phyloP scores from a whole-genome alignment of 1,284 basidiomycete genomes.

The Ustilago loliicola region DNA sequence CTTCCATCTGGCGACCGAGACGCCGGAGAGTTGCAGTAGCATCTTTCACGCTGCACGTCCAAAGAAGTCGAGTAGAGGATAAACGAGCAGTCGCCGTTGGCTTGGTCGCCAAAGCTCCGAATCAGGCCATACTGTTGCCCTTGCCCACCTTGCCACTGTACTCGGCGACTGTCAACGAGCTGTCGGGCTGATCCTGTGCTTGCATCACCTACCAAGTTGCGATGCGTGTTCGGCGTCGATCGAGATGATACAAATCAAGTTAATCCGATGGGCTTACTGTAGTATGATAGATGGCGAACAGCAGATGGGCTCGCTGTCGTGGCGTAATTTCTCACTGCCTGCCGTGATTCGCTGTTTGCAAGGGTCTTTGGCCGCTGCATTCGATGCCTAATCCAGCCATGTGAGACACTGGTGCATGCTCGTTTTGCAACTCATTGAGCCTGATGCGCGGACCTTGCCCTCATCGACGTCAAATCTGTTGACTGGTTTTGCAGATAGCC shows the following conservation, averaged over 20 bases:
- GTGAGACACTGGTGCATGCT: conserved; percentile 1
- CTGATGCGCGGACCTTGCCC: background rate
- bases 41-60: too few species aligned
- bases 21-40: too few species aligned
- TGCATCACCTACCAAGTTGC: background rate
- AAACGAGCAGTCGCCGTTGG: background rate
- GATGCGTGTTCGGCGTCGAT: background rate
- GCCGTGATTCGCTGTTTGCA: background rate
- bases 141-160: background rate
- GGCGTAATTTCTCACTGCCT: too few species aligned
- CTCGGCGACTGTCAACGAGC: background rate
- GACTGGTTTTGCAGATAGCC: too few species aligned
- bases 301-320: too few species aligned
- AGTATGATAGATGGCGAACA: too few species aligned
- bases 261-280: too few species aligned
- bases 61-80: background rate
- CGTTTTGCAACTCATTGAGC: too few species aligned
- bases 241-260: background rate
- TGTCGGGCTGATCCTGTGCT: background rate
- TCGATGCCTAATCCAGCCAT: background rate
- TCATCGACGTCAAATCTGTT: background rate
- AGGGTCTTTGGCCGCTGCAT: conserved; percentile 5
- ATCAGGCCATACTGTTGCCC: background rate
- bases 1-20: too few species aligned
- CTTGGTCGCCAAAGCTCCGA: too few species aligned